phyloP scores from a whole-genome alignment of 805 yeast species.

The Brettanomyces custersianus region DNA sequence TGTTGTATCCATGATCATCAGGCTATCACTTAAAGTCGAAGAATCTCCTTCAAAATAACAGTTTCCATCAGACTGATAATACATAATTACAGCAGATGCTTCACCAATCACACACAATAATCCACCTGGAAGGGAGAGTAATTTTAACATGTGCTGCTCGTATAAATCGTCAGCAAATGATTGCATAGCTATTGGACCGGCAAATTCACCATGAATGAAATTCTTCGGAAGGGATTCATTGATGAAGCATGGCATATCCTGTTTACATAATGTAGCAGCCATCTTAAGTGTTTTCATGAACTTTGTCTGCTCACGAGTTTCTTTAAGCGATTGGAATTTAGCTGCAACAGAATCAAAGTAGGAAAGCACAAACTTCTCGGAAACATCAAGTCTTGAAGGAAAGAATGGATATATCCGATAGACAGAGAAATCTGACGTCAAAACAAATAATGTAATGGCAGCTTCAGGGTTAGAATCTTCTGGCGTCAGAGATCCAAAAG shows the following conservation, averaged over 20 bases:
- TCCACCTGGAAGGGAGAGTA: constrained; percentile 19
- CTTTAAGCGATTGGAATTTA: constrained; percentile 16
- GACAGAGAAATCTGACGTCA: constrained; percentile 49
- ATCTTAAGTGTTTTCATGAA: constrained; percentile 18
- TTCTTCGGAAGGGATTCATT: constrained; percentile 10
- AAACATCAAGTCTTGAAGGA: constrained; percentile 36
- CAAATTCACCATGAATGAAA: constrained; percentile 15
- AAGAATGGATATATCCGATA: constrained; percentile 57
- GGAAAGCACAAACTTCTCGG: constrained; percentile 21
- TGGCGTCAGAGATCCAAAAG: constrained; percentile 28
- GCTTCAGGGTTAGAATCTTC: constrained; percentile 26
- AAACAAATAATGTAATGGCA: constrained; percentile 42
- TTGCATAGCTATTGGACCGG: constrained; percentile 43
- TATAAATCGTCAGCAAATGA: constrained; percentile 52
- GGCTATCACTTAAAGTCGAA: constrained; percentile 1
- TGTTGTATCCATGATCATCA: constrained; percentile 9
- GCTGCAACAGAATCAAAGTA: constrained; percentile 19
- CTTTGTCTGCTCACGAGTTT: constrained; percentile 6
- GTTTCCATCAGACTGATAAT: constrained; percentile 13
- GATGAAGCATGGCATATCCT: constrained; percentile 6
- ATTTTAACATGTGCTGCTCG: constrained; percentile 29
- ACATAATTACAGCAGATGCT: constrained; percentile 14
- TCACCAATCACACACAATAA: constrained; percentile 15
- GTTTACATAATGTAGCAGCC: constrained; percentile 13
- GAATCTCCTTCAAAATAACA: constrained; percentile 17